Evolutionary conservation across 2,329 filamentous ascomycete genomes (phyloP), one percentile per base, ranked within the genome.

Genomic region (Epichloe uncinata): DNA sequence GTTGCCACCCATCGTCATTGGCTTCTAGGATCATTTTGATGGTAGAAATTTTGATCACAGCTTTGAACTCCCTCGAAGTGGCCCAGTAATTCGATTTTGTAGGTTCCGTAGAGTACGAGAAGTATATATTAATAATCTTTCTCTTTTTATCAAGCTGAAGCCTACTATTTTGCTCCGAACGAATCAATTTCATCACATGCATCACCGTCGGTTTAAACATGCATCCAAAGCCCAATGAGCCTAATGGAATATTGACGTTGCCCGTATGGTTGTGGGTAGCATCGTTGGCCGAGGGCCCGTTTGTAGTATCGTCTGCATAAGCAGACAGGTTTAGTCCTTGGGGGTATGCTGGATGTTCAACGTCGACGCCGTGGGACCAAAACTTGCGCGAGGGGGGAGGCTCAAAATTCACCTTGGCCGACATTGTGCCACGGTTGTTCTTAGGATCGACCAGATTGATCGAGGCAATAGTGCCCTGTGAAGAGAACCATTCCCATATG

Each of bases 191-290:
- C 72, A 86, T 77, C 8, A 71, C 63, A 60, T 82, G 75, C 72
- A 89, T 79, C 0, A 69, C 68, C 3, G 65, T 67, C 4, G 76
- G 72, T 1, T 72, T 65, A 1, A 73, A 57, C 65, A 80, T 72
- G 40, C 79, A 69, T 0, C 86, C 85, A 56, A 89, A 84, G 16
- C 79, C 73, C 2, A 89, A 58, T 0, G 66, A 67, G 1, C 61
- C 57, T 3, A 75, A 68, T 1, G 62, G 58, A 2, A 81, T 54
- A 15, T 60, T 68, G 62, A 76, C 64, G 18, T 59, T 60, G 20
- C 60, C 52, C 1, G 1, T 13, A 12, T 9, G 18, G 9, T 33
- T 34, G 13, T 41, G 37, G 16, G 35, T 9, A 12, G 34, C 20
- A 34, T 33, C n/a, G 15, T 38, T 40, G 15, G 12, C 6, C 7